Percentiles rank a stretch among this genome's conserved stretches.
phyloP scores from a whole-genome alignment of 768 basidiomycete genomes.

The Antrodiella citrinella region DNA sequence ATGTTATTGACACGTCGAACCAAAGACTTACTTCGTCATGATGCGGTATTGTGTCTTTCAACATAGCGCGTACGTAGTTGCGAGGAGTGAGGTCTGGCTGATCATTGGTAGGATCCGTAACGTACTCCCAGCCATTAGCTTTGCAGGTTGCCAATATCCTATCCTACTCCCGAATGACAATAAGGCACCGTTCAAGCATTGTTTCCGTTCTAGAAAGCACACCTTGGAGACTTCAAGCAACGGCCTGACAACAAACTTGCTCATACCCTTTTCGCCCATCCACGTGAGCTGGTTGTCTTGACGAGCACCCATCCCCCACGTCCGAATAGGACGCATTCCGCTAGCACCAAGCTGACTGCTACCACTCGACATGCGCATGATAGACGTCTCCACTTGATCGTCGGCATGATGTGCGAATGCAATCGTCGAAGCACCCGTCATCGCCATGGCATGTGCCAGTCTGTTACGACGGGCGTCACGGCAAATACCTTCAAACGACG shows the following conservation, averaged over 20 bases:
- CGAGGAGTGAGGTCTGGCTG: slow-evolving; percentile 65
- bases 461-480: slow-evolving; percentile 51
- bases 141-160: slow-evolving; percentile 77
- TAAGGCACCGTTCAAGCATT: too few species aligned
- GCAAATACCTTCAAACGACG: slow-evolving; percentile 46
- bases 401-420: slow-evolving; percentile 75
- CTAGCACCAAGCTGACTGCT: slow-evolving; percentile 49
- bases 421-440: slow-evolving; percentile 30
- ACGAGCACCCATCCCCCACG: slow-evolving; percentile 71
- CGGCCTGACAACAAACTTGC: slow-evolving; percentile 64
- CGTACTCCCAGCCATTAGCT: slow-evolving; percentile 49
- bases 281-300: slow-evolving; percentile 20
- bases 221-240: slow-evolving; percentile 67
- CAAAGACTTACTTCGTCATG: too few species aligned
- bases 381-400: slow-evolving; percentile 76
- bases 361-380: slow-evolving; percentile 59
- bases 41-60: too few species aligned
- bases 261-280: slow-evolving; percentile 52
- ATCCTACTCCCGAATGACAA: slow-evolving; percentile 45
- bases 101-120: slow-evolving; percentile 64
- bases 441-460: slow-evolving; percentile 41
- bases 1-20: too few species aligned
- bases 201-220: too few species aligned
- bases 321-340: slow-evolving; percentile 59
- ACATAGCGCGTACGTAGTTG: slow-evolving; percentile 56